These are phyloP conservation scores for Monascus purpureus DNA, from an alignment of 495 filamentous ascomycete species.

Conservation along the genomic window DNA sequence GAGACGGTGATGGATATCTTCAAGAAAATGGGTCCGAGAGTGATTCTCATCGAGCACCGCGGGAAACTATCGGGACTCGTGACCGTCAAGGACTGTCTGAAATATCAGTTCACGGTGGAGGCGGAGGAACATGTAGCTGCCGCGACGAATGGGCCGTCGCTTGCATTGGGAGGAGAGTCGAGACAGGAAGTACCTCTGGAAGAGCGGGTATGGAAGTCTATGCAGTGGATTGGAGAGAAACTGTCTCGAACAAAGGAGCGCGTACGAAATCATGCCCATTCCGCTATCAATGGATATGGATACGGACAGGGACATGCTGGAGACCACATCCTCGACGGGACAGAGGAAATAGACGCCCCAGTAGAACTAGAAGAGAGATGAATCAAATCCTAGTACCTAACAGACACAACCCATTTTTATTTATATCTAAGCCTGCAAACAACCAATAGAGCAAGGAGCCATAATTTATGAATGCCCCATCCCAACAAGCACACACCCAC, in stretches of 20 bases:
- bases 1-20: constrained; percentile 99
- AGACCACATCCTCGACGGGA: too few species aligned
- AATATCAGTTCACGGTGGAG: constrained; percentile 95
- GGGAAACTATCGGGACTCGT: constrained; percentile 74
- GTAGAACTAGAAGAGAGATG: constrained; percentile 48
- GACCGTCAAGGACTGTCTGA: constrained; percentile 93
- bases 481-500: neutral
- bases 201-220: constrained; percentile 54
- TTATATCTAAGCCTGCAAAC: too few species aligned
- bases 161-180: constrained; percentile 18
- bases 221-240: constrained; percentile 44
- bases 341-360: constrained; percentile 45
- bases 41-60: constrained; percentile 84
- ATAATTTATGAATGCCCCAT: neutral
- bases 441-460: too few species aligned
- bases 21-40: constrained; percentile 92
- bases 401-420: too few species aligned
- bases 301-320: too few species aligned
- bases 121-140: constrained; percentile 61
- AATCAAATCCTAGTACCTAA: neutral
- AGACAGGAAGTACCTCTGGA: constrained; percentile 28
- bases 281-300: too few species aligned
- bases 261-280: too few species aligned
- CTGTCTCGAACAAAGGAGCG: too few species aligned
- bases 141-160: constrained; percentile 31